Evolutionary conservation across 176 grass and related monocot species (phyloP), one percentile per base, ranked within the genome.

Genomic region (Triticum monococcum): DNA sequence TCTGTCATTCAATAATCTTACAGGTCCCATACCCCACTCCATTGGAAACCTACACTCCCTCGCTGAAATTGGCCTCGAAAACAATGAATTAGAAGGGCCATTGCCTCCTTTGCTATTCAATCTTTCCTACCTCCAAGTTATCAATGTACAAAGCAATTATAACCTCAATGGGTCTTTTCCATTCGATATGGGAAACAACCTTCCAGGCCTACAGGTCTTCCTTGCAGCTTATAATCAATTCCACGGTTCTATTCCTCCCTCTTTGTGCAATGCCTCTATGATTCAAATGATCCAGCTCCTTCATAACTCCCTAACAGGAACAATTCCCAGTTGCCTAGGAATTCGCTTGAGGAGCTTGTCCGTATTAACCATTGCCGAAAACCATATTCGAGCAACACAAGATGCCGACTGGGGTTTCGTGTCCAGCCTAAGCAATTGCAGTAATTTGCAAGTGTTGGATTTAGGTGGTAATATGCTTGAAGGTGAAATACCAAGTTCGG

Each of bases 231-330:
- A 13, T 33, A 85, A 85, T 40, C 61, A 85, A 20, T 85, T 85
- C 17, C 38, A 85, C n/a, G 83, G 62, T 5, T 9, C 36, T 35
- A 78, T 57, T 9, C 64, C 79, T 6, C 17, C 62, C 64, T 57
- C 31, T 63, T 57, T 85, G 60, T 85, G 83, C 43, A 85, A 85
- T 35, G n/a, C 72, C 8, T 78, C 83, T 68, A 69, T 31, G 62
- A 75, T 86, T 79, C 64, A 57, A 68, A 28, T 8, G 32, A 5
- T 84, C 31, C 35, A 76, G 62, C 41, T 60, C 12, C 1, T 17
- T 8, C 0, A 52, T 32, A 84, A 79, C 75, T 68, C 20, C 22
- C 66, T 86, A 2, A 59, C 64, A 25, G 84, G 74, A 59, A 78
- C 32, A 67, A 86, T 86, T 69, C 75, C 84, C 14, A 66, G 37